These are phyloP conservation scores for Hemileccinum impolitum DNA, from an alignment of 768 basidiomycete genomes.

Conservation along the genomic window DNA sequence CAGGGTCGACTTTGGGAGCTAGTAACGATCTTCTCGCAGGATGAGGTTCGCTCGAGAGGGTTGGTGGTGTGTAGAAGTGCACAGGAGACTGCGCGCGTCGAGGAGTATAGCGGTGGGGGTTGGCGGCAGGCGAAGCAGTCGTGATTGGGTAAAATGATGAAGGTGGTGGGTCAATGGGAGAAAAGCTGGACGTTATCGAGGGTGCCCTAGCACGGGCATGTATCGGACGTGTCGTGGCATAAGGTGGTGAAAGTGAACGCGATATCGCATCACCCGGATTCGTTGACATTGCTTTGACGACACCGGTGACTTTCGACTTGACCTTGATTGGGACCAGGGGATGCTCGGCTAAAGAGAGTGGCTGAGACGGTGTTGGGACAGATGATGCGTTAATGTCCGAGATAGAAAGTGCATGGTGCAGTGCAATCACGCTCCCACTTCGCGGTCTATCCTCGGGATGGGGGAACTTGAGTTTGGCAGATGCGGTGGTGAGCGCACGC, in stretches of 20 bases:
- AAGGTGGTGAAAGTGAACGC: slow-evolving; percentile 34
- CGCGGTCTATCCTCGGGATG: slow-evolving; percentile 32
- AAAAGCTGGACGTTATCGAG: slow-evolving; percentile 28
- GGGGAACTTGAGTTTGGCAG: slow-evolving; percentile 25
- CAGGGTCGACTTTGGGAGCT: slow-evolving; percentile 47
- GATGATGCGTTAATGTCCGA: slow-evolving; percentile 16
- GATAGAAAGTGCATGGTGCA: slow-evolving; percentile 26
- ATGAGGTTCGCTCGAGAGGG: slow-evolving; percentile 23
- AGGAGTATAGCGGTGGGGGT: slow-evolving; percentile 51
- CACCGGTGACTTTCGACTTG: slow-evolving; percentile 58
- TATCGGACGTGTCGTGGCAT: slow-evolving; percentile 30
- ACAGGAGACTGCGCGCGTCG: slow-evolving; percentile 35
- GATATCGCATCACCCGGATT: slow-evolving; percentile 34
- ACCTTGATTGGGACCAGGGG: slow-evolving; percentile 37
- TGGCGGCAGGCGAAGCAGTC: slow-evolving; percentile 50
- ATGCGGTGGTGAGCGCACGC: slow-evolving; percentile 26
- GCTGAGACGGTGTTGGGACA: slow-evolving; percentile 13
- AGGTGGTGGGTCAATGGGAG: slow-evolving; percentile 25
- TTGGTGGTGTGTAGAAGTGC: slow-evolving; percentile 29
- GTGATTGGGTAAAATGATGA: slow-evolving; percentile 54
- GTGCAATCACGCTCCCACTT: slow-evolving; percentile 26
- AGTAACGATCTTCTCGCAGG: slow-evolving; percentile 13
- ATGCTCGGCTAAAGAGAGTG: slow-evolving; percentile 16
- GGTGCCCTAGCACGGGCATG: slow-evolving; percentile 26
- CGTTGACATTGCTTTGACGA: slow-evolving; percentile 35